phyloP scores from a whole-genome alignment of 345 rosid genomes.

The Citrus medica region DNA sequence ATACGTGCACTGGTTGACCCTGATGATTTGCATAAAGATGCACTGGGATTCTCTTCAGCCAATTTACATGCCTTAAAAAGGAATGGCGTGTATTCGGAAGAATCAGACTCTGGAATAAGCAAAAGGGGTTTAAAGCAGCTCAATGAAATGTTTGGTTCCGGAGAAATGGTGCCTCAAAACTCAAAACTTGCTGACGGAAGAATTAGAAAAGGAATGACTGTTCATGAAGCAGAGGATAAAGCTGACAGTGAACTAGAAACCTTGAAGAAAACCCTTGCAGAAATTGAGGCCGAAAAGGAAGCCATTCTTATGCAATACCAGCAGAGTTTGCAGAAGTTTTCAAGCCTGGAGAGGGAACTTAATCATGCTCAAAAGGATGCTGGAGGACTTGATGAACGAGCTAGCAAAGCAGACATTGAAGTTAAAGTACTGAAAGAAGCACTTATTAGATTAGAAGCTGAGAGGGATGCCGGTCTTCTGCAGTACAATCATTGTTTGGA shows the following conservation, averaged over 20 bases:
- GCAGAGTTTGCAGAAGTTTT: constrained; percentile 57
- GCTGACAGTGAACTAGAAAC: constrained; percentile 58
- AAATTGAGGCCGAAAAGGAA: constrained; percentile 75
- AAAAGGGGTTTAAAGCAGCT: constrained; percentile 71
- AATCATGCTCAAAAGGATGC: constrained; percentile 59
- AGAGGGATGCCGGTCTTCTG: constrained; percentile 66
- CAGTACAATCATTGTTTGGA: constrained; percentile 63
- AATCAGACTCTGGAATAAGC: constrained; percentile 35
- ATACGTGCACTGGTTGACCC: constrained; percentile 36
- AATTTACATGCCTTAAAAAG: constrained; percentile 20
- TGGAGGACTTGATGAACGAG: constrained; percentile 57
- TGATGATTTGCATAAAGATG: constrained; percentile 42
- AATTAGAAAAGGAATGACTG: constrained; percentile 16
- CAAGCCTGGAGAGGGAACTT: constrained; percentile 63
- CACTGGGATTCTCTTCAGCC: constrained; percentile 30
- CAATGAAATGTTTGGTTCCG: constrained; percentile 42
- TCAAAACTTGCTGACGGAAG: constrained; percentile 26
- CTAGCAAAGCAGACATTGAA: constrained; percentile 78
- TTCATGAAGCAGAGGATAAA: constrained; percentile 31
- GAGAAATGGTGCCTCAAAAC: constrained; percentile 15
- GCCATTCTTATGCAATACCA: constrained; percentile 57
- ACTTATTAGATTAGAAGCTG: constrained; percentile 59
- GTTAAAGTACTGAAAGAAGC: constrained; percentile 63
- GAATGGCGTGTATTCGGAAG: constrained; percentile 30
- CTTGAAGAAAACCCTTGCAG: constrained; percentile 59